Conservation (phyloP, 768 basidiomycete genomes). For the Rhodotorula taiwanensis region DNA sequence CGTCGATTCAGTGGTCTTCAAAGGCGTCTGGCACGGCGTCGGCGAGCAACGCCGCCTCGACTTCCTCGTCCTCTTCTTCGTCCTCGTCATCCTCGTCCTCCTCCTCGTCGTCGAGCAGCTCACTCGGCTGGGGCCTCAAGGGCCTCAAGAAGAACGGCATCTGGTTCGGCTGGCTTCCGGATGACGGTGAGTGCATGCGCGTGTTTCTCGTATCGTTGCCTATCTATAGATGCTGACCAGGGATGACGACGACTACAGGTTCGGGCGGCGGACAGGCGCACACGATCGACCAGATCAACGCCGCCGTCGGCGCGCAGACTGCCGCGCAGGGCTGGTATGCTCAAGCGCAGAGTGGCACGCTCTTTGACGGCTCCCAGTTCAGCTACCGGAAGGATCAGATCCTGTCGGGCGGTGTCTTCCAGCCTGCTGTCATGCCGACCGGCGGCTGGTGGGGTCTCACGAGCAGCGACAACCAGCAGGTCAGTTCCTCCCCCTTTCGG, state of each 20-base stretch:
- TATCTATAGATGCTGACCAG: no score
- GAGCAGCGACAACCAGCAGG: conserved; percentile 33
- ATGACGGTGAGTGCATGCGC: conserved; percentile 25
- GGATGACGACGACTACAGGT: conserved; percentile 11
- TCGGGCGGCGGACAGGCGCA: conserved; percentile 38
- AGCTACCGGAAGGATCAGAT: conserved; percentile 36
- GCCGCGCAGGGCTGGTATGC: conserved; percentile 37
- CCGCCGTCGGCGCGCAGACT: conserved; percentile 18
- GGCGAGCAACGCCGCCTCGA: conserved; percentile 12
- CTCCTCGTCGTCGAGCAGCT: conserved; percentile 19
- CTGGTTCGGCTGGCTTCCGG: conserved; percentile 38
- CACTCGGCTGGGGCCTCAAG: conserved; percentile 19
- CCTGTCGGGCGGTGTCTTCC: conserved; percentile 32
- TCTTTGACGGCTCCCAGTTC: conserved; percentile 39
- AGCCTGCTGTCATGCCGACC: conserved; percentile 36
- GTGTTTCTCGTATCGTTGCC: no score
- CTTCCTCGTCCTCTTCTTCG: conserved; percentile 20
- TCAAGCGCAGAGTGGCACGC: conserved; percentile 35
- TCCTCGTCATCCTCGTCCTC: conserved; percentile 18
- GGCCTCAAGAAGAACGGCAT: conserved; percentile 37
- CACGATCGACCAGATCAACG: conserved; percentile 33
- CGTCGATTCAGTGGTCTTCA: background rate
- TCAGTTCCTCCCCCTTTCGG: background rate
- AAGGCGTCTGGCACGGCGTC: conserved; percentile 5
- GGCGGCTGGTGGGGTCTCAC: conserved; percentile 39